phyloP scores from a whole-genome alignment of 306 rosid genomes.

The apple (Malus domestica) region DNA sequence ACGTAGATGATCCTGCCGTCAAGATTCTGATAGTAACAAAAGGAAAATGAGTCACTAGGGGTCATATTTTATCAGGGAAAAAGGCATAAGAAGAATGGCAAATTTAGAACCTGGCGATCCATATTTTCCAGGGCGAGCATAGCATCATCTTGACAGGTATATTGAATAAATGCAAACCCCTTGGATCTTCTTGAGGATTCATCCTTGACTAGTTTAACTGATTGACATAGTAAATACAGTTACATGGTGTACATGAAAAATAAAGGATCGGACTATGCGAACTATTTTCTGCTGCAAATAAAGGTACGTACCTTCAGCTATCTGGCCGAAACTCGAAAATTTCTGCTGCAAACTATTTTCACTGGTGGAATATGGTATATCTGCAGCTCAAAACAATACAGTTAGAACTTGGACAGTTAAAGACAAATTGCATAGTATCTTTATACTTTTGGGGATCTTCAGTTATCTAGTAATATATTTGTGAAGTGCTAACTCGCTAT shows the following conservation, averaged over 20 bases:
- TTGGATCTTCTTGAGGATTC: conserved; percentile 41
- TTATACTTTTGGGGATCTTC: background rate
- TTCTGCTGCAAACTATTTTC: conserved; percentile 55
- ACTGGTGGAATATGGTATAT: conserved; percentile 65
- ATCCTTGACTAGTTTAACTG: conserved; percentile 67
- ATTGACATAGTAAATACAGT: conserved; percentile 2
- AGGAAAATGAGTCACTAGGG: conserved; percentile 6
- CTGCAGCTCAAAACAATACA: conserved; percentile 36
- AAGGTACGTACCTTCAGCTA: conserved; percentile 38
- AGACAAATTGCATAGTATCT: background rate
- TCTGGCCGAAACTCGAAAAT: conserved; percentile 73
- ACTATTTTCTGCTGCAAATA: too few species aligned
- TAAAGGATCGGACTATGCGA: background rate
- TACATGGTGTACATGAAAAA: background rate
- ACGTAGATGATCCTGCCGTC: conserved; percentile 59
- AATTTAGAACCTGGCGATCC: conserved; percentile 69
- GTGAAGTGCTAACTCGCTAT: background rate
- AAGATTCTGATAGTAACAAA: conserved; percentile 32
- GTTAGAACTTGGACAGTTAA: conserved; percentile 4
- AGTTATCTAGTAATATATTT: background rate
- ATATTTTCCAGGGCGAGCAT: conserved; percentile 79
- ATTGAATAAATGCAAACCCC: conserved; percentile 88
- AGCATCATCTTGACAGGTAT: conserved; percentile 65
- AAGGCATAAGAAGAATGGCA: background rate
- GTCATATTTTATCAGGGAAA: background rate